Evolutionary conservation across 2,329 filamentous ascomycete species (phyloP), one percentile per base, ranked within the genome.

Genomic region (Grosmannia serpens): DNA sequence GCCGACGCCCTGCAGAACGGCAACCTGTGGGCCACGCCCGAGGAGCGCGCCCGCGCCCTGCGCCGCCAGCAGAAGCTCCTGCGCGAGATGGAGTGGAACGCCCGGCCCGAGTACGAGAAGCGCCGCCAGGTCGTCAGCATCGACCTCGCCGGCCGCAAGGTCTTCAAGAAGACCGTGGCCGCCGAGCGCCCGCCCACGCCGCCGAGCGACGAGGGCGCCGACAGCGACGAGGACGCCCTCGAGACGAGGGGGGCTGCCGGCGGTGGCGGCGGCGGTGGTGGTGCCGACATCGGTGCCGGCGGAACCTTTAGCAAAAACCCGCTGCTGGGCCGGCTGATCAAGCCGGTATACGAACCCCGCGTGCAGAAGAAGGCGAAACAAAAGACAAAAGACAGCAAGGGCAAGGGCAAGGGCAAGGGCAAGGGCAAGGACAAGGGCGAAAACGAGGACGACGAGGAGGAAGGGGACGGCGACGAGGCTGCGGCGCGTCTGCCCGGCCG

Each of bases 31-130:
- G 88, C 90, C 55, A 89, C 77, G 20, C 89, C 91, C 0, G 85
- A 88, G 62, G 89, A 95, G 70, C 80, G 91, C 49, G 91, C 91
- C 1, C 77, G 85, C 63, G 89, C 94, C 69, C 74, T 96, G 59
- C 95, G 92, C 71, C 81, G 85, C 59, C 91, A 96, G 72, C 91
- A 95, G 72, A 89, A 88, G 69, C 75, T 91, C 4, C 72, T 95
- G 64, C 77, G 89, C 6, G 89, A 95, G 71, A 85, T 94, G 77
- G 89, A 95, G 66, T 95, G 91, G 85, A 88, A 87, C 64, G 85
- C 87, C 4, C 77, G 82, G 56, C 90, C 91, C 0, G 91, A 95
- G 62, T 96, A 91, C 71, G 91, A 96, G 74, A 95, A 92, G 78
- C 81, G 89, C 60, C 83, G 81, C 65, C 86, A 94, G 61, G 87